Conservation (phyloP, 768 basidiomycete species). For the Tricholoma sp. region DNA sequence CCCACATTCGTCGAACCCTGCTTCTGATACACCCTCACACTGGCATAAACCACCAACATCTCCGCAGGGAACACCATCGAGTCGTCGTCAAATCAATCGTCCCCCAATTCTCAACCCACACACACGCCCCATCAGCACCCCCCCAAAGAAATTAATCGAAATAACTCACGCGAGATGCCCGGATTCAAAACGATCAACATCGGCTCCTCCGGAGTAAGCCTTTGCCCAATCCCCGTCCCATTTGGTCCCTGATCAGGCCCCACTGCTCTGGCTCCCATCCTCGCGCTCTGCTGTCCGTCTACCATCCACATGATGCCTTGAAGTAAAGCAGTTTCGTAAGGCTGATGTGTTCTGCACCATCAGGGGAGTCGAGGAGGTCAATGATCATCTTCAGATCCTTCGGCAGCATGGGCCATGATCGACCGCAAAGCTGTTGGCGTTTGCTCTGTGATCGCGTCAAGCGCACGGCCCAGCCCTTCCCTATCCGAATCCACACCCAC, state of each 20-base stretch:
- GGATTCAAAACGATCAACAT: constrained; percentile 58
- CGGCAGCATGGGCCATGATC: constrained; percentile 16
- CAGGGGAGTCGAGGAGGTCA: background rate
- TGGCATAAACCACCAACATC: constrained; percentile 72
- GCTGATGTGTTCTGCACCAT: background rate
- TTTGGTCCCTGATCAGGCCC: too few relatives aligned
- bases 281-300: constrained; percentile 44
- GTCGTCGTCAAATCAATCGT: constrained; percentile 46
- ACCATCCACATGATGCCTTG: constrained; percentile 55
- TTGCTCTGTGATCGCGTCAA: constrained; percentile 3
- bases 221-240: constrained; percentile 50
- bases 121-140: too few relatives aligned
- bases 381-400: background rate
- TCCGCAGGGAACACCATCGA: constrained; percentile 66
- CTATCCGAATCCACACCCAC: background rate
- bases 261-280: constrained; percentile 52
- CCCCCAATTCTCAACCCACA: constrained; percentile 59
- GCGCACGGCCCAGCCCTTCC: background rate
- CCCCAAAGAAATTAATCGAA: background rate
- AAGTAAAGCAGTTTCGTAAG: background rate
- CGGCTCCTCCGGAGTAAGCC: constrained; percentile 58
- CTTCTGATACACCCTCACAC: constrained; percentile 77
- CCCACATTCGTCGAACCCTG: constrained; percentile 53
- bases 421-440: background rate
- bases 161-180: constrained; percentile 51